These are phyloP conservation scores for Suillus subluteus DNA, from an alignment of 768 basidiomycete genomes.

Conservation along the genomic window DNA sequence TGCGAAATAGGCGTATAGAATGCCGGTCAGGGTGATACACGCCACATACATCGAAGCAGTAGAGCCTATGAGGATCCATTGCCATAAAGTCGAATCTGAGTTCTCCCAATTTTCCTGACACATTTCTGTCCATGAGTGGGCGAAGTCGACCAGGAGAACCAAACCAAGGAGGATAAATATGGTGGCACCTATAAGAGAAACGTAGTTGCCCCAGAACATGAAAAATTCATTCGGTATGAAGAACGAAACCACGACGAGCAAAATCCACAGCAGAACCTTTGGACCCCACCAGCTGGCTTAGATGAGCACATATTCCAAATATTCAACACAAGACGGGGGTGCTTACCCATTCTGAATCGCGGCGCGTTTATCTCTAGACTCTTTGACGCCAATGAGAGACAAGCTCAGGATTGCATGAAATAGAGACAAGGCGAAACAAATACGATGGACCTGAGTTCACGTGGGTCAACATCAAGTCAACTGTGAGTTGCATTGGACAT, in stretches of 20 bases:
- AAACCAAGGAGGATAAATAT: constrained; percentile 97
- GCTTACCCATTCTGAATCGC: constrained; percentile 95
- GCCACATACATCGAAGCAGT: constrained; percentile 88
- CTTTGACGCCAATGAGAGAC: constrained; percentile 82
- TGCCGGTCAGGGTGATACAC: constrained; percentile 81
- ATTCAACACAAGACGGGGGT: constrained; percentile 10
- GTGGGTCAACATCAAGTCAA: constrained; percentile 12
- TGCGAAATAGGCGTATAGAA: constrained; percentile 93
- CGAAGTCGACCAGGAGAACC: constrained; percentile 97
- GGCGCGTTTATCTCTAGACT: constrained; percentile 91
- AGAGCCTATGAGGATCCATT: constrained; percentile 92
- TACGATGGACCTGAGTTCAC: constrained; percentile 76
- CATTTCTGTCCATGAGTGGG: constrained; percentile 97
- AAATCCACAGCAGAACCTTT: constrained; percentile 87
- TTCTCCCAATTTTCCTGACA: constrained; percentile 97
- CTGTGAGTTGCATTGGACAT: constrained; percentile 33
- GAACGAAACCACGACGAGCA: constrained; percentile 82
- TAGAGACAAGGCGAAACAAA: constrained; percentile 92
- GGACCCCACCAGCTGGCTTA: constrained; percentile 94
- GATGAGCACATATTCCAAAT: constrained; percentile 20
- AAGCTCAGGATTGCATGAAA: constrained; percentile 85
- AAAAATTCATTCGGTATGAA: constrained; percentile 98
- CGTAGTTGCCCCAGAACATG: constrained; percentile 97
- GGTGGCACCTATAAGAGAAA: constrained; percentile 89
- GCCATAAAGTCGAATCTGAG: constrained; percentile 87